phyloP scores from a whole-genome alignment of 768 basidiomycete genomes.

The Tylopilus subfusipes region DNA sequence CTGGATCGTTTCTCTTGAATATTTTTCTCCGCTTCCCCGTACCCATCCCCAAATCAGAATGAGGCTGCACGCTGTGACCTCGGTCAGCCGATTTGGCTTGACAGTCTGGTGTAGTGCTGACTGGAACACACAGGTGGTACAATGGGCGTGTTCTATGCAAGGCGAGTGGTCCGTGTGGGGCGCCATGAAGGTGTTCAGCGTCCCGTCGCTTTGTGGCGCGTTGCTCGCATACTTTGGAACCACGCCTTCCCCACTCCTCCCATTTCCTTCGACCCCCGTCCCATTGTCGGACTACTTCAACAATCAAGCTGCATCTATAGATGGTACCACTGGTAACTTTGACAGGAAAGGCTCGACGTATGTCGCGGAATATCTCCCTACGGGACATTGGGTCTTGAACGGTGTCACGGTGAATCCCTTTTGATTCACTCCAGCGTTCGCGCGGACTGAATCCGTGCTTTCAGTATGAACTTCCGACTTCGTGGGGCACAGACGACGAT shows the following conservation, averaged over 20 bases:
- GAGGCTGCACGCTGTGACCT: not conserved
- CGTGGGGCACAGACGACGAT: slow-evolving; percentile 41
- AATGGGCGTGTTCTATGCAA: slow-evolving; percentile 9
- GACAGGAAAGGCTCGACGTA: slow-evolving; percentile 40
- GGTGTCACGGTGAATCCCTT: slow-evolving; percentile 36
- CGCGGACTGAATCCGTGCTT: not conserved
- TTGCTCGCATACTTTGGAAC: slow-evolving; percentile 20
- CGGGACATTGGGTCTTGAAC: slow-evolving; percentile 37
- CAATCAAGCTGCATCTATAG: slow-evolving; percentile 42
- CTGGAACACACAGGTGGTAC: slow-evolving; percentile 3
- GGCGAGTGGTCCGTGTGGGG: slow-evolving; percentile 7
- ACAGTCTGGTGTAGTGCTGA: slow-evolving; percentile 3
- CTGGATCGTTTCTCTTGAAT: not conserved
- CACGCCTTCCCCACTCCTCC: slow-evolving; percentile 8
- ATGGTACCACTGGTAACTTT: slow-evolving; percentile 39
- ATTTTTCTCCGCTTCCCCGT: not conserved
- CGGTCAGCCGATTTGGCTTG: not conserved
- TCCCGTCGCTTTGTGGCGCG: slow-evolving; percentile 21
- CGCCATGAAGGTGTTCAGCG: slow-evolving; percentile 16
- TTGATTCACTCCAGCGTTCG: not conserved
- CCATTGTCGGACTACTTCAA: slow-evolving; percentile 33
- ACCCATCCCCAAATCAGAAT: not conserved
- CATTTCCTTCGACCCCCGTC: slow-evolving; percentile 34
- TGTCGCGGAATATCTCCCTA: slow-evolving; percentile 39
- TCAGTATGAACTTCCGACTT: slow-evolving; percentile 42